phyloP scores from a whole-genome alignment of 2,329 filamentous ascomycete species.

The Corinectria fuckeliana region DNA sequence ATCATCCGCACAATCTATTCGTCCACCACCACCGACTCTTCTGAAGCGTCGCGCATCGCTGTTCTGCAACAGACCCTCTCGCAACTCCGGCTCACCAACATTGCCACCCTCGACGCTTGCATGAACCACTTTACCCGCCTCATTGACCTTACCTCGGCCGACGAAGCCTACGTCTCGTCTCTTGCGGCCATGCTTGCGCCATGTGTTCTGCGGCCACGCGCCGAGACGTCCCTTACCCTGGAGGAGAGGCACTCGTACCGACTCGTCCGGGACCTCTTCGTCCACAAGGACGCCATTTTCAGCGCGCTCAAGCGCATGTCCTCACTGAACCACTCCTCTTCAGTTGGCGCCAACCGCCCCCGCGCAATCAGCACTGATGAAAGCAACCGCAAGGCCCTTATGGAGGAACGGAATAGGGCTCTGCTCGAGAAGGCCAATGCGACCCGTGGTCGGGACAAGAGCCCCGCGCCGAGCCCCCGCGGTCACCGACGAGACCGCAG shows the following conservation, averaged over 20 bases:
- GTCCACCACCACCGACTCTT: slow-evolving; percentile 76
- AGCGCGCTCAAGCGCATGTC: slow-evolving; percentile 93
- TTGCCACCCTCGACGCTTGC: slow-evolving; percentile 96
- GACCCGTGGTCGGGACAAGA: slow-evolving; percentile 74
- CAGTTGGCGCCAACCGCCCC: slow-evolving; percentile 65
- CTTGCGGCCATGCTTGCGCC: slow-evolving; percentile 80
- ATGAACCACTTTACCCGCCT: slow-evolving; percentile 98
- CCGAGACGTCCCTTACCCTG: slow-evolving; percentile 89
- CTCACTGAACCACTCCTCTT: slow-evolving; percentile 69
- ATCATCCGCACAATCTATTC: slow-evolving; percentile 98
- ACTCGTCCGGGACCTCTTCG: slow-evolving; percentile 88
- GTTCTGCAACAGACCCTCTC: slow-evolving; percentile 96
- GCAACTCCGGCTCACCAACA: slow-evolving; percentile 93
- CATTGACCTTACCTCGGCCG: slow-evolving; percentile 94
- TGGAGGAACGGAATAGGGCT: slow-evolving; percentile 90
- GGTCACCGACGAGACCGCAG: slow-evolving; percentile 83
- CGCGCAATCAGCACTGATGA: slow-evolving; percentile 94
- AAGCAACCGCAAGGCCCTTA: slow-evolving; percentile 89
- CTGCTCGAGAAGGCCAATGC: slow-evolving; percentile 71
- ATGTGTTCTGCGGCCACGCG: slow-evolving; percentile 85
- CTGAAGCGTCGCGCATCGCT: slow-evolving; percentile 80
- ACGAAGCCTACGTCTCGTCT: slow-evolving; percentile 80
- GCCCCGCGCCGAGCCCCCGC: slow-evolving; percentile 68
- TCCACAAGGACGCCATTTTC: slow-evolving; percentile 95
- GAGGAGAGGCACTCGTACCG: slow-evolving; percentile 94